phyloP scores from a whole-genome alignment of 2,329 filamentous ascomycete species.

The Xylariaceae sp. region DNA sequence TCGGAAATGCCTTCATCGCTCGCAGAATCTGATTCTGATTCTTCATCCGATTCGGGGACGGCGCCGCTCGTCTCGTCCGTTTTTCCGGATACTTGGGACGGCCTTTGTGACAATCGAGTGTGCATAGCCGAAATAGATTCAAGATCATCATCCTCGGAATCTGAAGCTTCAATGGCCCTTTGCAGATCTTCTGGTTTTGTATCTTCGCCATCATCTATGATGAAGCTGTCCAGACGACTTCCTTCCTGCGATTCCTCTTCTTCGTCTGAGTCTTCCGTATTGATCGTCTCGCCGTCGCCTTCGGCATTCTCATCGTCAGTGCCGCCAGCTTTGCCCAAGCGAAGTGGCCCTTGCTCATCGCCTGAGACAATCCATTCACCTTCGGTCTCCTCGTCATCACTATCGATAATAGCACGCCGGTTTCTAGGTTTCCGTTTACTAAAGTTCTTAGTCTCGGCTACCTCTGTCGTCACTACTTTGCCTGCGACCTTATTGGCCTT shows the following conservation, averaged over 20 bases:
- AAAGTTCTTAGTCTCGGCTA: constrained; percentile 39
- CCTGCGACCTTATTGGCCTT: constrained; percentile 38
- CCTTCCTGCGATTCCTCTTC: constrained; percentile 54
- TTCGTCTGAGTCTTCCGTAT: constrained; percentile 72
- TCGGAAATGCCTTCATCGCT: constrained; percentile 46
- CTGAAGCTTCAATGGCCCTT: constrained; percentile 35
- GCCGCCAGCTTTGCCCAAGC: constrained; percentile 80
- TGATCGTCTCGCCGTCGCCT: constrained; percentile 80
- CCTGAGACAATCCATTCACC: constrained; percentile 82
- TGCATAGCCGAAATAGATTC: constrained; percentile 39
- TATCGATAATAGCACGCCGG: constrained; percentile 53
- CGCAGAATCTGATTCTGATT: constrained; percentile 37
- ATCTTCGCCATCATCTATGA: constrained; percentile 57
- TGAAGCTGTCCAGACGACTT: constrained; percentile 61
- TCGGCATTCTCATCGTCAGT: constrained; percentile 88
- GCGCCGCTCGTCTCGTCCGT: constrained; percentile 24
- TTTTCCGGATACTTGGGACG: constrained; percentile 17
- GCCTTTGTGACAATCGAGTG: constrained; percentile 27
- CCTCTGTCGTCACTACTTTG: constrained; percentile 36
- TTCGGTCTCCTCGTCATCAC: constrained; percentile 67
- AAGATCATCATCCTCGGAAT: constrained; percentile 39
- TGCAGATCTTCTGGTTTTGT: constrained; percentile 38
- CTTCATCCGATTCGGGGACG: constrained; percentile 34
- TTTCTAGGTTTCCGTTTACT: constrained; percentile 43
- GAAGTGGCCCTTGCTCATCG: constrained; percentile 62